Percentiles rank a stretch among this genome's conserved stretches.
phyloP scores from a whole-genome alignment of 768 basidiomycete species.

The Pseudohyphozyma bogoriensis region DNA sequence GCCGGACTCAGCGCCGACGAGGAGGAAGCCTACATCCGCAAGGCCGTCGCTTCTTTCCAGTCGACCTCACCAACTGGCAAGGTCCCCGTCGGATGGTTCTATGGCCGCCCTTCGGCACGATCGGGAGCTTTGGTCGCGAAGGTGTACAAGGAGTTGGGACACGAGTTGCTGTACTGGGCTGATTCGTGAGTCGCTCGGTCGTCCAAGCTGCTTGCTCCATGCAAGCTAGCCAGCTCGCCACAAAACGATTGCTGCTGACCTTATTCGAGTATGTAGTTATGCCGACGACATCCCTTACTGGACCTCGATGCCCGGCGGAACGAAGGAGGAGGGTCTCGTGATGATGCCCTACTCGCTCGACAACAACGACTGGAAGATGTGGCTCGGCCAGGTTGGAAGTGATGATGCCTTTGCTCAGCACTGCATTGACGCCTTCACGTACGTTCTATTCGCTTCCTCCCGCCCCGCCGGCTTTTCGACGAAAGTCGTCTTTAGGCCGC shows the following conservation, averaged over 20 bases:
- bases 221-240: too few relatives aligned
- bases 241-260: too few relatives aligned
- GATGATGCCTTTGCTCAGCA: conserved; percentile 31
- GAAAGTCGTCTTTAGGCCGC: too few relatives aligned
- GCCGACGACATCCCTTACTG: conserved; percentile 35
- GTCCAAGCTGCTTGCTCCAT: too few relatives aligned
- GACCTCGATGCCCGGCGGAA: conserved; percentile 20
- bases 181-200: conserved; percentile 34
- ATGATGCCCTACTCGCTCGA: conserved; percentile 33
- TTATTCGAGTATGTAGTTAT: too few relatives aligned
- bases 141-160: conserved; percentile 32
- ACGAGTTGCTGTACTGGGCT: conserved; percentile 28
- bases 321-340: conserved; percentile 24
- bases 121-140: conserved; percentile 30
- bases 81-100: conserved; percentile 31
- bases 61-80: conserved; percentile 19
- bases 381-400: conserved; percentile 28
- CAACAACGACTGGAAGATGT: conserved; percentile 33
- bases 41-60: conserved; percentile 32
- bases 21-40: conserved; percentile 27
- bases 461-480: too few relatives aligned
- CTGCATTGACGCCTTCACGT: conserved; percentile 26
- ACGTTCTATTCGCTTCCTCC: neutral
- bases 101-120: conserved; percentile 30
- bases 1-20: conserved; percentile 5